phyloP scores from a whole-genome alignment of 805 yeast genomes.

The Saccharomycopsis microspora region DNA sequence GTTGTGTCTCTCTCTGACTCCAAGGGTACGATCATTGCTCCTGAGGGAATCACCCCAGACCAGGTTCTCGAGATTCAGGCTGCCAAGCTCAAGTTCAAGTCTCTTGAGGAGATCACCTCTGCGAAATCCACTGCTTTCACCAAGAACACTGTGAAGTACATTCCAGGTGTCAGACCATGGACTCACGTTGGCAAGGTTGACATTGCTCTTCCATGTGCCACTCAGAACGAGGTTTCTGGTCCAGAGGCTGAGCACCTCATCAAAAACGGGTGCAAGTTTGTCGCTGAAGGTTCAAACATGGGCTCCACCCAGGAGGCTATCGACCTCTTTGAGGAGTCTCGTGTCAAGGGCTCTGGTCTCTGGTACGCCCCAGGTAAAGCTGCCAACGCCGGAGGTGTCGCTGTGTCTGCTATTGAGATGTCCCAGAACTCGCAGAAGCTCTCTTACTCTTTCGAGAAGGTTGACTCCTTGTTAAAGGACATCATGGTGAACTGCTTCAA shows the following conservation, averaged over 20 bases:
- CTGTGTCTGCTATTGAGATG: conserved; percentile 97
- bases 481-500: conserved; percentile 91
- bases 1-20: conserved; percentile 94
- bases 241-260: conserved; percentile 93
- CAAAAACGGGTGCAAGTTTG: conserved; percentile 81
- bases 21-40: conserved; percentile 71
- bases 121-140: conserved; percentile 36
- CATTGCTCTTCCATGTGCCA: conserved; percentile 95
- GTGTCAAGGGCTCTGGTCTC: conserved; percentile 45
- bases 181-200: conserved; percentile 81
- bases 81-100: conserved; percentile 71
- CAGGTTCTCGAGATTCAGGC: conserved; percentile 66
- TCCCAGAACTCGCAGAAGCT: conserved; percentile 97
- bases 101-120: conserved; percentile 57
- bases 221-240: conserved; percentile 96
- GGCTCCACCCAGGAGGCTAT: conserved; percentile 98
- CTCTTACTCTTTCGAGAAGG: conserved; percentile 86
- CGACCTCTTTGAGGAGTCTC: conserved; percentile 80
- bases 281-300: conserved; percentile 99
- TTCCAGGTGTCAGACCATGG: conserved; percentile 97
- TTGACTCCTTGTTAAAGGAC: conserved; percentile 78
- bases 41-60: conserved; percentile 72
- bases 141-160: conserved; percentile 51
- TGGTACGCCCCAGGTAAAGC: conserved; percentile 99
- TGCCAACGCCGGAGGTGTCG: conserved; percentile 99